A percentile compares a stretch with the other conserved stretches of the same genome.
These are phyloP conservation scores for Capsicum baccatum DNA, from an alignment of 257 asterid species.

Conservation along the genomic window DNA sequence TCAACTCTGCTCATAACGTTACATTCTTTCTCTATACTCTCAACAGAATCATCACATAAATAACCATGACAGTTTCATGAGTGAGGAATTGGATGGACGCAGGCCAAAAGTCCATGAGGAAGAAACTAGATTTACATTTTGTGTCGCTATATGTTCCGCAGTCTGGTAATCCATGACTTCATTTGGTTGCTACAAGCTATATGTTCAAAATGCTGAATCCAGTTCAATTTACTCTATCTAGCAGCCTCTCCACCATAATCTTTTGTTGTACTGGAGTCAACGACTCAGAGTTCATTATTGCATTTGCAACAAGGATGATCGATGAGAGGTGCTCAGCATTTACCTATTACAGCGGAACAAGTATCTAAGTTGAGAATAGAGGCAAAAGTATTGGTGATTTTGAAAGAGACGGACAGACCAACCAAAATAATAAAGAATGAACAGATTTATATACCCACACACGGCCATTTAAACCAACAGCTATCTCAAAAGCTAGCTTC, in stretches of 20 bases:
- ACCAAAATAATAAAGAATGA: slow-evolving; percentile 18
- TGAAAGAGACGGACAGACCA: slow-evolving; percentile 8
- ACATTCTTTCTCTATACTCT: not conserved
- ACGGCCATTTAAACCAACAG: slow-evolving; percentile 93
- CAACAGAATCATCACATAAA: slow-evolving; percentile 2
- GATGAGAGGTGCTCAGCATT: slow-evolving; percentile 71
- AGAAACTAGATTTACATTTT: slow-evolving; percentile 2
- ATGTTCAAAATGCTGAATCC: not conserved
- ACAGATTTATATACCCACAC: slow-evolving; percentile 72
- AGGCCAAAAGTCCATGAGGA: not conserved
- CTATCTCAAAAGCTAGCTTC: slow-evolving; percentile 90
- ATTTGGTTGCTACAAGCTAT: not conserved
- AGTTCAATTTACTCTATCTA: slow-evolving; percentile 61
- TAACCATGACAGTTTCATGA: not conserved
- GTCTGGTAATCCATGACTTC: slow-evolving; percentile 1
- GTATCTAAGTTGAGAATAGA: slow-evolving; percentile 21
- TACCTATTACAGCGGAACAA: slow-evolving; percentile 54
- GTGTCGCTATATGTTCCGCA: not conserved
- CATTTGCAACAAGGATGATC: slow-evolving; percentile 77
- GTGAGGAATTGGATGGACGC: not conserved
- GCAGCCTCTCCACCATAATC: slow-evolving; percentile 76
- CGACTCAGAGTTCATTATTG: slow-evolving; percentile 79
- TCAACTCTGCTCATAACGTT: not conserved
- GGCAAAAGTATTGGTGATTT: slow-evolving; percentile 13
- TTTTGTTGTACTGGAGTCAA: slow-evolving; percentile 84